Evolutionary conservation across 345 rosid species (phyloP).

Genomic region (Sonneratia caseolaris): DNA sequence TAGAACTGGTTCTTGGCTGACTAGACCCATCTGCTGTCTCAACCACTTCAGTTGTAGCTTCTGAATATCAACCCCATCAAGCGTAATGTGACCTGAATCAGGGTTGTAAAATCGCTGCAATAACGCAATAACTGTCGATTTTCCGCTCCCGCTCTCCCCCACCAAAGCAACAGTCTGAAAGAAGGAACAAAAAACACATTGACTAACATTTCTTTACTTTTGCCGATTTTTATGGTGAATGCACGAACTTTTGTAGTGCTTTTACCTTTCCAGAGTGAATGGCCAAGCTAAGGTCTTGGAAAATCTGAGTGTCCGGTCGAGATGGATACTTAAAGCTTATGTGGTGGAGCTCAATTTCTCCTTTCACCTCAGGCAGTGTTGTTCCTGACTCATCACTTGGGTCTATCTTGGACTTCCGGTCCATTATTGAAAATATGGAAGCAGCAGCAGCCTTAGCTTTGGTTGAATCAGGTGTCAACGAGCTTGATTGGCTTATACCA

Average conservation of each 20-base stretch:
- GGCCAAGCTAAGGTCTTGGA: constrained; percentile 42
- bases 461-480: constrained; percentile 47
- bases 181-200: background rate
- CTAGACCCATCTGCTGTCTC: constrained; percentile 70
- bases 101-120: constrained; percentile 75
- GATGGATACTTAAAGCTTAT: constrained; percentile 67
- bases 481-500: constrained; percentile 64
- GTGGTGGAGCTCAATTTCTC: constrained; percentile 61
- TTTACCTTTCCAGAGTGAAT: constrained; percentile 66
- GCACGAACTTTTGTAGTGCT: background rate
- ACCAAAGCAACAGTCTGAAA: constrained; percentile 72
- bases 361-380: constrained; percentile 38
- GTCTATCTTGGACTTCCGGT: constrained; percentile 54
- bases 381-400: constrained; percentile 61
- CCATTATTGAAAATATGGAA: constrained; percentile 57
- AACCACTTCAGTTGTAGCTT: constrained; percentile 56
- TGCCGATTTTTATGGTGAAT: background rate
- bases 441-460: constrained; percentile 58
- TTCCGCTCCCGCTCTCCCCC: constrained; percentile 86
- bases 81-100: constrained; percentile 58
- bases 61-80: constrained; percentile 63
- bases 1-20: constrained; percentile 71
- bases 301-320: constrained; percentile 65
- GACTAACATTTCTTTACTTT: background rate
- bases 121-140: constrained; percentile 62